phyloP scores from a whole-genome alignment of 106 monocot genomes.

The Triglochin maritima region DNA sequence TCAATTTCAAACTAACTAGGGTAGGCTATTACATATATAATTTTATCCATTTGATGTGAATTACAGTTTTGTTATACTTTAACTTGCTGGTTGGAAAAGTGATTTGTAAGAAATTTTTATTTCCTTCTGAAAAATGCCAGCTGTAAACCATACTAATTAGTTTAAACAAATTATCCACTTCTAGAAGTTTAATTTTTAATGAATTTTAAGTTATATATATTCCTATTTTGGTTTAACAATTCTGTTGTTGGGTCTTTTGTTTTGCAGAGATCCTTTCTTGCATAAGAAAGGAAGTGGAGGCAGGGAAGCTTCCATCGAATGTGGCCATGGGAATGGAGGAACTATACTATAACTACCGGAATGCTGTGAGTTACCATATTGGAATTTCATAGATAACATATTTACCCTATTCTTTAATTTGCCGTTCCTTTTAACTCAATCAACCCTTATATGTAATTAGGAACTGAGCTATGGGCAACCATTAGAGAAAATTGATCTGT shows the following conservation, averaged over 20 bases:
- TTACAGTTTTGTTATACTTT: not conserved
- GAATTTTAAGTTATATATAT: not conserved
- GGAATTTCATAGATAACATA: not conserved
- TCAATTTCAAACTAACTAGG: not conserved
- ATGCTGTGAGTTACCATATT: slow-evolving; percentile 44
- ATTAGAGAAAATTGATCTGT: too few relatives aligned
- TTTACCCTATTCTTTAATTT: not conserved
- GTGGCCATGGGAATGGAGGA: slow-evolving; percentile 57
- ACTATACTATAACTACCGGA: slow-evolving; percentile 55
- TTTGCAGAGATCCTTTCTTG: slow-evolving; percentile 56
- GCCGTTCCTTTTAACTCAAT: not conserved
- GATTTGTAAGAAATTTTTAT: not conserved
- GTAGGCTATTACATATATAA: not conserved
- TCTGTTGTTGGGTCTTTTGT: slow-evolving; percentile 8
- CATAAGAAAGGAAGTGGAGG: slow-evolving; percentile 54
- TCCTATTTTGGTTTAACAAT: not conserved
- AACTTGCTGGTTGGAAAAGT: not conserved
- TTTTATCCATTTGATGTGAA: not conserved
- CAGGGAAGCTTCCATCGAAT: slow-evolving; percentile 50
- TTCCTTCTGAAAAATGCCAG: not conserved
- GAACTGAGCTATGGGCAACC: not conserved
- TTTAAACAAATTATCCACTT: not conserved
- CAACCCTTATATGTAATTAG: not conserved
- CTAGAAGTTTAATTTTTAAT: not conserved
- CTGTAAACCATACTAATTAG: not conserved